These are phyloP conservation scores for Sclerotinia subarctica DNA, from an alignment of 2,329 filamentous ascomycete species.

Conservation along the genomic window DNA sequence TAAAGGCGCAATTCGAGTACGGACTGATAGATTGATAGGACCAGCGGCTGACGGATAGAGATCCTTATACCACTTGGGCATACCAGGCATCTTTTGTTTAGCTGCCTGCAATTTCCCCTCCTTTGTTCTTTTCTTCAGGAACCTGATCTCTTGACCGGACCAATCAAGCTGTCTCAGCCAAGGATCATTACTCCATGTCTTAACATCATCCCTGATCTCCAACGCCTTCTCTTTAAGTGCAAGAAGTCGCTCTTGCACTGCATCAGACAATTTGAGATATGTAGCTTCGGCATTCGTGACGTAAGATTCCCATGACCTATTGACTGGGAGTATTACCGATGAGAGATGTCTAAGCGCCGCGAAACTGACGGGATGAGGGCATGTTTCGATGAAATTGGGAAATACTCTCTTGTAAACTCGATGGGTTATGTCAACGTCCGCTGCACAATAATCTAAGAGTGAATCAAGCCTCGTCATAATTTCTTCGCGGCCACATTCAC, in stretches of 20 bases:
- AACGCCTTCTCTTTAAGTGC: constrained; percentile 74
- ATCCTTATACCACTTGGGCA: constrained; percentile 95
- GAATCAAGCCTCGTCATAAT: constrained; percentile 72
- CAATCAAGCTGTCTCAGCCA: constrained; percentile 95
- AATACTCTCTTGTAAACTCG: constrained; percentile 93
- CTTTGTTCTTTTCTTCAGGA: constrained; percentile 90
- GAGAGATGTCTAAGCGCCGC: constrained; percentile 90
- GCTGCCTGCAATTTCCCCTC: constrained; percentile 72
- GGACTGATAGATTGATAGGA: constrained; percentile 75
- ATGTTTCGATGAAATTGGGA: constrained; percentile 81
- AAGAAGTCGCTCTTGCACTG: constrained; percentile 72
- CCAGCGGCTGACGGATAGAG: constrained; percentile 68
- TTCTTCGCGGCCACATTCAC: constrained; percentile 70
- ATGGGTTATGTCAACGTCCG: constrained; percentile 90
- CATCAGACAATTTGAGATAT: constrained; percentile 72
- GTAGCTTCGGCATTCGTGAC: constrained; percentile 79
- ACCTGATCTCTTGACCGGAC: constrained; percentile 87
- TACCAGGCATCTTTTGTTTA: constrained; percentile 89
- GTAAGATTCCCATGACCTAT: constrained; percentile 84
- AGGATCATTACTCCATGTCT: constrained; percentile 73
- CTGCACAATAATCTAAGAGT: constrained; percentile 89
- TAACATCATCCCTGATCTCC: constrained; percentile 64
- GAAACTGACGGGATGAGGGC: constrained; percentile 96
- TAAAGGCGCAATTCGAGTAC: constrained; percentile 82
- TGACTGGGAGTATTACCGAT: constrained; percentile 85